These are phyloP conservation scores for Senna tora DNA, from an alignment of 306 rosid genomes.

Conservation along the genomic window DNA sequence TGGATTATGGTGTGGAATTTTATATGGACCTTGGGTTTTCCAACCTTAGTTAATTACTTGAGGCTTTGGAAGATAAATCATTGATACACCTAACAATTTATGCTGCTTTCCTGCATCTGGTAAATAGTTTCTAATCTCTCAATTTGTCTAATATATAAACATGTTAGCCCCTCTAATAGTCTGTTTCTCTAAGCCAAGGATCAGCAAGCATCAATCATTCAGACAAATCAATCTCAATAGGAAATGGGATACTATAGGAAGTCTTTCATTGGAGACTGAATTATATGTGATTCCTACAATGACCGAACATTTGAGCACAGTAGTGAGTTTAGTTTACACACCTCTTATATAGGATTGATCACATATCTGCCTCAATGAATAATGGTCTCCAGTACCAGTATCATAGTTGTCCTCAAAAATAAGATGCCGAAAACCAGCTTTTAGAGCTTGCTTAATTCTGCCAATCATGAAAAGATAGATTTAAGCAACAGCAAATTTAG, in stretches of 20 bases:
- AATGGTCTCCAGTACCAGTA: conserved; percentile 99
- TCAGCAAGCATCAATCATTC: conserved; percentile 11
- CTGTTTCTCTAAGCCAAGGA: conserved; percentile 16
- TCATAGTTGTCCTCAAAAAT: conserved; percentile 99
- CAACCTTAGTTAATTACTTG: not conserved
- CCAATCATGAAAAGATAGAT: conserved; percentile 24
- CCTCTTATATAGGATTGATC: conserved; percentile 94
- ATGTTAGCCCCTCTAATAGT: not conserved
- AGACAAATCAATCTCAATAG: conserved; percentile 23
- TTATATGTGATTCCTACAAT: conserved; percentile 7
- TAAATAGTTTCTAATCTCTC: conserved; percentile 14
- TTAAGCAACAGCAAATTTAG: conserved; percentile 35
- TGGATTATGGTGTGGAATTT: not conserved
- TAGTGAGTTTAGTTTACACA: conserved; percentile 44
- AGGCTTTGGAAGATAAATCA: conserved; percentile 1
- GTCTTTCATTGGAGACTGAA: not conserved
- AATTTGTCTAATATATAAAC: not conserved
- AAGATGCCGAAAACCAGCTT: conserved; percentile 92
- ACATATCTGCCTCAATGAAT: conserved; percentile 95
- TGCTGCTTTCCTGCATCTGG: conserved; percentile 16
- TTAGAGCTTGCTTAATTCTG: conserved; percentile 84
- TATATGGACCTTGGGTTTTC: not conserved
- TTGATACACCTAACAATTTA: conserved; percentile 18
- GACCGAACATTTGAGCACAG: conserved; percentile 15
- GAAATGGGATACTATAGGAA: conserved; percentile 13